phyloP scores from a whole-genome alignment of 306 rosid genomes.

The Prunus mume region DNA sequence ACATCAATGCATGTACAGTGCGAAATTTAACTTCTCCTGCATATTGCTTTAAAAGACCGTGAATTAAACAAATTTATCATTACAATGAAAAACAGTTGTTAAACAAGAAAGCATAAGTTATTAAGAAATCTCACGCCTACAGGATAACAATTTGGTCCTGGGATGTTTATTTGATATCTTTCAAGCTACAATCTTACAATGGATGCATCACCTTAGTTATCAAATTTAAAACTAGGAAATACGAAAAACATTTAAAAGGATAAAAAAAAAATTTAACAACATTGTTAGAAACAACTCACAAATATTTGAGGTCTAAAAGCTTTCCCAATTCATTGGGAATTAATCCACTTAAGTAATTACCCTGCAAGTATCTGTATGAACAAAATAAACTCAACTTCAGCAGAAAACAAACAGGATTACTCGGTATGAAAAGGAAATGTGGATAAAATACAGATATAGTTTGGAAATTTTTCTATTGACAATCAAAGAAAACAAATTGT shows the following conservation, averaged over 20 bases:
- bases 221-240: background rate
- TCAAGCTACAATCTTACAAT: background rate
- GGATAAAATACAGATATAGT: background rate
- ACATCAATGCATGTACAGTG: no score
- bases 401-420: slow-evolving; percentile 18
- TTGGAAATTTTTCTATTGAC: background rate
- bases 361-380: slow-evolving; percentile 82
- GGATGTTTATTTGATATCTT: background rate
- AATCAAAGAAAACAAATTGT: background rate
- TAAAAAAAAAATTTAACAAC: slow-evolving; percentile 2
- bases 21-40: no score
- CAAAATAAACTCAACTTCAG: slow-evolving; percentile 20
- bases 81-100: background rate
- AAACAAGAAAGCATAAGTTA: background rate
- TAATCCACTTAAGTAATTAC: slow-evolving; percentile 84
- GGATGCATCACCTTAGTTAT: background rate
- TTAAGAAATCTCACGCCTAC: background rate
- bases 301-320: slow-evolving; percentile 63
- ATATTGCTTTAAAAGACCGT: background rate
- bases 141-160: background rate
- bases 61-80: background rate
- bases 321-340: slow-evolving; percentile 86
- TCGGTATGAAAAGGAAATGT: slow-evolving; percentile 10
- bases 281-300: slow-evolving; percentile 58
- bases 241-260: background rate